Base-by-base conservation (phyloP, 495 filamentous ascomycete species). In the Neurospora sp. region DNA sequence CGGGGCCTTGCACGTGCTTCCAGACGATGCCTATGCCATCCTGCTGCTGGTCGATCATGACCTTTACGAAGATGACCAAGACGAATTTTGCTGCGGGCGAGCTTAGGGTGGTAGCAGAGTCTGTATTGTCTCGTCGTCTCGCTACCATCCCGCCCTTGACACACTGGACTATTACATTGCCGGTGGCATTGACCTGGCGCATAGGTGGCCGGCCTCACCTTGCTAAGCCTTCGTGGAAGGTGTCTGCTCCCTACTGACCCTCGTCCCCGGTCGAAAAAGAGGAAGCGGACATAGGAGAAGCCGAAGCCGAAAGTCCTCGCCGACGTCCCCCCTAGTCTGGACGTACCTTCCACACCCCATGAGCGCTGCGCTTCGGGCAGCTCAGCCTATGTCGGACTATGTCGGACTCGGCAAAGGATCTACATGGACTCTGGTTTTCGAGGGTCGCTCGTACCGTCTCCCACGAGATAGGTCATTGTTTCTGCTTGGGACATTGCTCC, bases 381-480 rank as follows among this genome's bases (percentile, higher is more conserved):
- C 69, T 2, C 8, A 72, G 76, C 40, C 62, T 21, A 62, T 72
- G 19, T 43, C 70, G 24, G 24, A 73, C 62, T 21, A 62, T 72
- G 19, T 43, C 70, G 24, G 24, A 73, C 11, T 72, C 77, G 38
- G 72, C 73, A 39, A 62, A 28, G 11, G 54, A 69, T 28, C 43
- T 73, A 42, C 45, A 73, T 38, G 81, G 74, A 0, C 77, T 90
- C 2, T 92, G 90, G 90, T 83, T 90, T 28, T 85, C 83, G 7
- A 82, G 88, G 8, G 73, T 89, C 2, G 87, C 84, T 39, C 85
- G 88, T 36, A 91, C 90, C 0, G 86, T 84, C 7, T 82, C 83
- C 8, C 90, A 92, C 77, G 90, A 92, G 77, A 78, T 92, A 7
- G 89, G 89, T 2, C 90, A 92, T 74, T 92, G 90, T 77, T 86